Conservation (phyloP, 306 rosid genomes). For the Prunus mume region DNA sequence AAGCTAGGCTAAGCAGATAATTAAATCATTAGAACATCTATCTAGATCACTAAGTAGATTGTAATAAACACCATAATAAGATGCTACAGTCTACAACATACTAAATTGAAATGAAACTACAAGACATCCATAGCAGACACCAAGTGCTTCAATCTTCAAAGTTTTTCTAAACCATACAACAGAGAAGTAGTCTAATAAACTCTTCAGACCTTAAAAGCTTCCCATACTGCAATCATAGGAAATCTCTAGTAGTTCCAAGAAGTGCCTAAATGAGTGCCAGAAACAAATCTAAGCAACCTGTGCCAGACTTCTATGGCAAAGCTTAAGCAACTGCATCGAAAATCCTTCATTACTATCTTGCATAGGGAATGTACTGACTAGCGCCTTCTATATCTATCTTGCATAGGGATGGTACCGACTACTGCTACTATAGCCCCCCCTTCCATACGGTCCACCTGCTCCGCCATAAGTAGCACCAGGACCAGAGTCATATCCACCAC, state of each 20-base stretch:
- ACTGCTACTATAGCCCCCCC: slow-evolving; percentile 68
- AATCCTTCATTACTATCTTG: slow-evolving; percentile 42
- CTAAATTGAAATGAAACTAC: slow-evolving; percentile 26
- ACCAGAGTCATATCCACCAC: slow-evolving; percentile 55
- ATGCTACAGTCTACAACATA: slow-evolving; percentile 28
- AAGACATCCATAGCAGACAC: slow-evolving; percentile 24
- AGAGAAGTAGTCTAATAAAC: slow-evolving; percentile 22
- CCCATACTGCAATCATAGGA: slow-evolving; percentile 17
- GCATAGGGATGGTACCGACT: slow-evolving; percentile 66
- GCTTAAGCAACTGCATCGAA: slow-evolving; percentile 39
- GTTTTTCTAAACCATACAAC: slow-evolving; percentile 28
- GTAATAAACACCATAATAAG: slow-evolving; percentile 8
- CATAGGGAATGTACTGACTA: slow-evolving; percentile 33
- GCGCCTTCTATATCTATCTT: slow-evolving; percentile 42
- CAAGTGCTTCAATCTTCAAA: slow-evolving; percentile 23
- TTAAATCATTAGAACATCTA: not conserved
- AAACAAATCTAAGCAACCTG: slow-evolving; percentile 48
- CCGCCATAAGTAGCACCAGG: slow-evolving; percentile 59
- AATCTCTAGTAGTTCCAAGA: slow-evolving; percentile 35
- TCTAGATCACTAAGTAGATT: slow-evolving; percentile 15
- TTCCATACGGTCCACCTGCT: slow-evolving; percentile 57
- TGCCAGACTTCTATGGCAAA: slow-evolving; percentile 41
- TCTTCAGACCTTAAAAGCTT: slow-evolving; percentile 38
- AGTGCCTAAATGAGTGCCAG: slow-evolving; percentile 37
- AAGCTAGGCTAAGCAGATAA: not conserved